These are phyloP conservation scores for Raphanus sativus DNA, from an alignment of 345 rosid genomes.

Conservation along the genomic window DNA sequence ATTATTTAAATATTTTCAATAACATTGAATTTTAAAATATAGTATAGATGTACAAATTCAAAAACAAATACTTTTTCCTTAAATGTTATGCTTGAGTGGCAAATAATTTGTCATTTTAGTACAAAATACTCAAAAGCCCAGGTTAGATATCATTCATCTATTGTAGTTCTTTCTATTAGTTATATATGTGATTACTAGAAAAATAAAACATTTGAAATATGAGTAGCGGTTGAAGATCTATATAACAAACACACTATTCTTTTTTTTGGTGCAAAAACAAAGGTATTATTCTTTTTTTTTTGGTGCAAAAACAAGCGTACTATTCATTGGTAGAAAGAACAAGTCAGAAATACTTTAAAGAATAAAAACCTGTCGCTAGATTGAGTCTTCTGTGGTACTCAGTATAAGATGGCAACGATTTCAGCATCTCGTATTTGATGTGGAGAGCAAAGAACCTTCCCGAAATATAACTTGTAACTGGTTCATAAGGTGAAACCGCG, in stretches of 20 bases:
- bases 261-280: neutral
- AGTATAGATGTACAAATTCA: neutral
- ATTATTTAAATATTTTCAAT: no score
- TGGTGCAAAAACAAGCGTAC: neutral
- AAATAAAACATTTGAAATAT: neutral
- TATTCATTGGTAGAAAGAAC: neutral
- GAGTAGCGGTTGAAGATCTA: neutral
- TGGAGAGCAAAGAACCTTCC: constrained; percentile 2
- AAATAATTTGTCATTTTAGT: neutral
- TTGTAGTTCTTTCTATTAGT: neutral
- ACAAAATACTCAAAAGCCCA: neutral
- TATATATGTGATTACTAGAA: neutral
- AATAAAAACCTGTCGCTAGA: constrained; percentile 17
- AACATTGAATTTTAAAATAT: no score
- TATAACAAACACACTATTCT: neutral
- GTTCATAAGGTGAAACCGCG: constrained; percentile 10
- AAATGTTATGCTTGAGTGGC: neutral
- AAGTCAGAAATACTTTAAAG: neutral
- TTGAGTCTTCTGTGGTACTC: constrained; percentile 23
- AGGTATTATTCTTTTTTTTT: neutral
- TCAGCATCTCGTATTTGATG: constrained; percentile 18
- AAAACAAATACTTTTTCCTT: neutral
- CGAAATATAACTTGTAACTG: neutral
- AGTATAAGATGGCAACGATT: constrained; percentile 13
- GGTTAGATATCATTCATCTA: neutral